Conservation (phyloP, 495 filamentous ascomycete species). For the Usnea hakonensis region DNA sequence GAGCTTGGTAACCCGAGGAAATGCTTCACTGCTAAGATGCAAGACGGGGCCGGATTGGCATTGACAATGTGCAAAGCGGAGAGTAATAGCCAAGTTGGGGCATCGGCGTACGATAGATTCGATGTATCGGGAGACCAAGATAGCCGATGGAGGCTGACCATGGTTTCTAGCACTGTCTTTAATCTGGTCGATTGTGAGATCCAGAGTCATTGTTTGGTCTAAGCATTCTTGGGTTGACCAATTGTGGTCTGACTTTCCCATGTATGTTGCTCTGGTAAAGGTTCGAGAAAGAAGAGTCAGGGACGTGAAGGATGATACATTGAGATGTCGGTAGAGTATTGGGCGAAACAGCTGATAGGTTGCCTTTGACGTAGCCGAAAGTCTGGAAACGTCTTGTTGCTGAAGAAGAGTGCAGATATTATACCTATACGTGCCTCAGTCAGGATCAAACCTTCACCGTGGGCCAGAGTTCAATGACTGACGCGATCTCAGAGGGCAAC, state of each 20-base stretch:
- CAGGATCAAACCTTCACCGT: neutral
- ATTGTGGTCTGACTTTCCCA: constrained; percentile 27
- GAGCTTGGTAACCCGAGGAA: constrained; percentile 29
- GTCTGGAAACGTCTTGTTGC: constrained; percentile 23
- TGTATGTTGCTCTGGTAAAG: constrained; percentile 25
- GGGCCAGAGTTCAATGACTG: constrained; percentile 6
- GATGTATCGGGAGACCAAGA: constrained; percentile 26
- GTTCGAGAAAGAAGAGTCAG: constrained; percentile 29
- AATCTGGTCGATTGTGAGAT: constrained; percentile 29
- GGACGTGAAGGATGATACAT: constrained; percentile 25
- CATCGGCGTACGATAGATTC: constrained; percentile 29
- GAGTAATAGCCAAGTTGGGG: constrained; percentile 29
- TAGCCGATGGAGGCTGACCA: constrained; percentile 26
- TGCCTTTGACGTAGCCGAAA: constrained; percentile 28
- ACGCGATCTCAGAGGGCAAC: constrained; percentile 30
- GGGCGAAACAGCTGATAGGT: constrained; percentile 31
- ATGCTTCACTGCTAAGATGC: constrained; percentile 25
- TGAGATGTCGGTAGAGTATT: constrained; percentile 31
- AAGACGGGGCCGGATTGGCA: constrained; percentile 29
- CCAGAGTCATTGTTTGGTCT: constrained; percentile 22
- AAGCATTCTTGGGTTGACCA: constrained; percentile 30
- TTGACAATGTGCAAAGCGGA: constrained; percentile 29
- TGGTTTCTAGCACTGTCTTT: constrained; percentile 23
- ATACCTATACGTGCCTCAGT: neutral
- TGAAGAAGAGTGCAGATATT: constrained; percentile 29